Evolutionary conservation across 371 early-diverging fungal genomes (phyloP).

Genomic region (Zopfochytrium polystomum): DNA sequence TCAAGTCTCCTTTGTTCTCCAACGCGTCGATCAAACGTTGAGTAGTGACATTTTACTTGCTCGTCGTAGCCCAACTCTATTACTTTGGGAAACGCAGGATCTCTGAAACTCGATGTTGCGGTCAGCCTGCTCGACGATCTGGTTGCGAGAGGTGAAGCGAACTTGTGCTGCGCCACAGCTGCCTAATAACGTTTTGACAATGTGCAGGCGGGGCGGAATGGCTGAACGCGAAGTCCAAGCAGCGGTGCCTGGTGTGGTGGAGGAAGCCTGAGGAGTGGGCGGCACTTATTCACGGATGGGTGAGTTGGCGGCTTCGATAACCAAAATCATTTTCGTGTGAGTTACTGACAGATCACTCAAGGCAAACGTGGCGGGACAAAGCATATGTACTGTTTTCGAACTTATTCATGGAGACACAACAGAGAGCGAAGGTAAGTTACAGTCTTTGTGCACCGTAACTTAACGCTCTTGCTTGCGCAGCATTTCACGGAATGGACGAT

Average conservation of each 20-base stretch:
- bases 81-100: conserved; percentile 14
- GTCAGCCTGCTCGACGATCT: conserved; percentile 27
- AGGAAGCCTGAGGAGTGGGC: conserved; percentile 91
- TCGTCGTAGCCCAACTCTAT: not conserved
- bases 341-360: too few species aligned
- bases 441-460: too few species aligned
- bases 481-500: conserved; percentile 72
- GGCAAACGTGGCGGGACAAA: conserved; percentile 69
- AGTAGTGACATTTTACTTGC: not conserved
- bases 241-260: conserved; percentile 74
- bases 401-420: conserved; percentile 74
- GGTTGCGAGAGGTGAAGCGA: conserved; percentile 12
- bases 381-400: conserved; percentile 80
- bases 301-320: too few species aligned
- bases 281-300: conserved; percentile 73
- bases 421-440: conserved; percentile 63
- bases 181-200: not conserved
- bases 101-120: conserved; percentile 13
- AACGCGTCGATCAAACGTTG: conserved; percentile 59
- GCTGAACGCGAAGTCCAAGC: conserved; percentile 58
- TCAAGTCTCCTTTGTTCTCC: conserved; percentile 59
- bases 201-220: conserved; percentile 51
- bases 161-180: not conserved
- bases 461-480: conserved; percentile 45
- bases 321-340: too few species aligned